These are phyloP conservation scores for Sporothrix dimorphospora DNA, from an alignment of 2,329 filamentous ascomycete genomes.

Conservation along the genomic window DNA sequence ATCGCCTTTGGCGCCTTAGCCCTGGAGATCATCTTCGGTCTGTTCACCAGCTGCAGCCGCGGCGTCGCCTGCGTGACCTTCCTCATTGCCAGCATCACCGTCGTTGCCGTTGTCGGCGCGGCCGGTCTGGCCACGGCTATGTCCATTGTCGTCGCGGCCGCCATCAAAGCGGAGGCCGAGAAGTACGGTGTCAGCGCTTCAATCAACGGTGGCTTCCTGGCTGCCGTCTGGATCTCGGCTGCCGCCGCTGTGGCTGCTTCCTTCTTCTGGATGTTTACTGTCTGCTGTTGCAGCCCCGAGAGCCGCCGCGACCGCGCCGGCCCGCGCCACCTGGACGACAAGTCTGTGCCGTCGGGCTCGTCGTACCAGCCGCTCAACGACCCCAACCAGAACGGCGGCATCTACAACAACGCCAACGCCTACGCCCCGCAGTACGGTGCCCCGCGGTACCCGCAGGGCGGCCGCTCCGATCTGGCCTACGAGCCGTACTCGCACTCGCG, in stretches of 20 bases:
- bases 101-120: constrained; percentile 58
- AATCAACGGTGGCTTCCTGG: constrained; percentile 72
- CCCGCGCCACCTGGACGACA: constrained; percentile 51
- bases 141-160: constrained; percentile 69
- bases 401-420: constrained; percentile 44
- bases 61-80: constrained; percentile 82
- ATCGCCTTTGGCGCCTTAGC: constrained; percentile 71
- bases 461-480: constrained; percentile 59
- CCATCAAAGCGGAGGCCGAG: constrained; percentile 67
- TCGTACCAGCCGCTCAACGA: constrained; percentile 52
- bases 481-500: constrained; percentile 64
- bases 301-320: constrained; percentile 40
- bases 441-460: constrained; percentile 47
- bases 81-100: constrained; percentile 69
- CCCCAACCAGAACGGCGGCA: constrained; percentile 41
- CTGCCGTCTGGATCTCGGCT: constrained; percentile 76
- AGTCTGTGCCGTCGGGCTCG: constrained; percentile 48
- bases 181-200: constrained; percentile 70
- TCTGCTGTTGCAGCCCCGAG: constrained; percentile 85
- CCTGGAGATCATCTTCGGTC: constrained; percentile 73
- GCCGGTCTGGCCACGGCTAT: constrained; percentile 76
- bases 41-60: constrained; percentile 82
- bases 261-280: constrained; percentile 88
- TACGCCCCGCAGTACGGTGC: constrained; percentile 39
- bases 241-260: constrained; percentile 74